Base-by-base conservation (phyloP, 1,284 basidiomycete species). In the Paramarasmius palmivorus region DNA sequence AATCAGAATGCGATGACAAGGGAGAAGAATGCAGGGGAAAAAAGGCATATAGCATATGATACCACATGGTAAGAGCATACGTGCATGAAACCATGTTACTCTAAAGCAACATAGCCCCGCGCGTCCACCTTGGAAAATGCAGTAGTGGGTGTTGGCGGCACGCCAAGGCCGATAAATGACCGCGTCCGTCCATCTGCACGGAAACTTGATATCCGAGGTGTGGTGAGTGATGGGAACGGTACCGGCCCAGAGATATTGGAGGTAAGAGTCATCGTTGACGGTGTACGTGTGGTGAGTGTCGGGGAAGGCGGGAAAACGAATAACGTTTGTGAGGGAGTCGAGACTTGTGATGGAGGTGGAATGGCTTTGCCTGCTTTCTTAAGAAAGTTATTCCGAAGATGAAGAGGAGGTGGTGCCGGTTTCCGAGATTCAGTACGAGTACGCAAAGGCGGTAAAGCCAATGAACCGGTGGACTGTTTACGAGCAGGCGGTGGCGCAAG, bases 271-370 rank as follows among this genome's bases (percentile, higher is more conserved):
- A 86, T 85, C 44, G 84, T 92, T 58, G 82, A 86, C 42, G 84
- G 87, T 54, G 83, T 91, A 44, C 83, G 79, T 38, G 81, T 76
- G 54, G 74, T 75, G 53, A 79, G 65, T 6, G 82, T 86, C 8
- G 89, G 88, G 12, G 88, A 90, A 35, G 90, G 88, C 2, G 90
- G 90, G 65, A 92, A 92, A 37, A 92, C 85, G 62, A 92, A 92
- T 45, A 92, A 74, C 0, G 89, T 92, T 66, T 92, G 90, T 1
- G 88, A 81, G 25, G 82, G 81, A 57, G 75, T 71, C 58, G 67
- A 52, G 29, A 54, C 54, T 23, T 52, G 50, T 8, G 63, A 47
- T 59, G 58, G 44, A 7, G 55, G 41, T 41, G 39, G 23, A 12
- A 38, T 40, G 34, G 34, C 41, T 37, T 53, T 50, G 12, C 34